Evolutionary conservation across 495 filamentous ascomycete genomes (phyloP).

Genomic region (Melanomma pulvis-pyrius): DNA sequence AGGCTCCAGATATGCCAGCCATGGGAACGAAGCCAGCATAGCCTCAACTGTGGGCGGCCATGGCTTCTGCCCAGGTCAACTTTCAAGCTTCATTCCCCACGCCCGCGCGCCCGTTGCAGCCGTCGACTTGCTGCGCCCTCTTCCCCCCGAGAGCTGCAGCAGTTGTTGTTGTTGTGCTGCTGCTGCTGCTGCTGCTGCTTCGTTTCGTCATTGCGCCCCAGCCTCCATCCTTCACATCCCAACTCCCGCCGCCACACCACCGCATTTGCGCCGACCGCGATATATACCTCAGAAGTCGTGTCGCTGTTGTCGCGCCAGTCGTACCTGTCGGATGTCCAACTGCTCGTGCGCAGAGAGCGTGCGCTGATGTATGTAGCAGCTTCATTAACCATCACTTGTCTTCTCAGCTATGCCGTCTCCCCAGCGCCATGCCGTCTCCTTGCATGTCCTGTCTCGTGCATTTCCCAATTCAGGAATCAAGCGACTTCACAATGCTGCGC

Average conservation of each 20-base stretch:
- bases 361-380: slow-evolving; percentile 32
- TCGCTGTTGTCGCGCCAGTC: slow-evolving; percentile 9
- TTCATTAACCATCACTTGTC: slow-evolving; percentile 13
- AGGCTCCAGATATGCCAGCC: background rate
- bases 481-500: background rate
- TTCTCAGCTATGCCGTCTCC: slow-evolving; percentile 13
- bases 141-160: background rate
- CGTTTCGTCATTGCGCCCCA: slow-evolving; percentile 10
- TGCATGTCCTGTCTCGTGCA: slow-evolving; percentile 13
- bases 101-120: slow-evolving; percentile 20
- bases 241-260: background rate
- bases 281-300: background rate
- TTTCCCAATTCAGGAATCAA: slow-evolving; percentile 12
- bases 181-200: background rate
- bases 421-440: slow-evolving; percentile 17
- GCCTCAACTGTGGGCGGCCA: slow-evolving; percentile 11
- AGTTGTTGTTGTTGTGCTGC: background rate
- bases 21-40: slow-evolving; percentile 9
- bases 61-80: slow-evolving; percentile 4
- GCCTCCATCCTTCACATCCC: background rate
- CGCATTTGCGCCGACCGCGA: background rate
- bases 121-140: slow-evolving; percentile 24
- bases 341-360: slow-evolving; percentile 21
- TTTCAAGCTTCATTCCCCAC: slow-evolving; percentile 16
- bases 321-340: background rate